Percentiles rank a stretch among this genome's conserved stretches.
Conservation (phyloP, 768 basidiomycete species). For the Leccinum barrowsii region DNA sequence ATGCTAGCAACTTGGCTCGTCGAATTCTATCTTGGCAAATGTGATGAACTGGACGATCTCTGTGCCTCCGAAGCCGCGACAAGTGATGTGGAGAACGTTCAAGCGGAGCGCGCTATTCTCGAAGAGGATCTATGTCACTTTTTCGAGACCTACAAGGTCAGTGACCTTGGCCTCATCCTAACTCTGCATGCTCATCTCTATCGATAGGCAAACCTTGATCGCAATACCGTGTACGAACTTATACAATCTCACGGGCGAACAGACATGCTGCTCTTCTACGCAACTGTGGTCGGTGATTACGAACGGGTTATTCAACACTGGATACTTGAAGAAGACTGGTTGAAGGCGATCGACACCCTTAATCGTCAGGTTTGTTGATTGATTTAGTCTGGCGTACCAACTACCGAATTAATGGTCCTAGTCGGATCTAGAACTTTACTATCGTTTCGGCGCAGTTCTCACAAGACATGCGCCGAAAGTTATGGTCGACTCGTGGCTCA, state of each 20-base stretch:
- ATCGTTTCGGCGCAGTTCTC: conserved; percentile 86
- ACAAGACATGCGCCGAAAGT: conserved; percentile 85
- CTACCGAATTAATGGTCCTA: conserved; percentile 30
- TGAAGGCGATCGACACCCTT: conserved; percentile 84
- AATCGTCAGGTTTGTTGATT: conserved; percentile 67
- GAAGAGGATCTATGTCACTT: conserved; percentile 94
- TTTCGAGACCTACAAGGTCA: conserved; percentile 89
- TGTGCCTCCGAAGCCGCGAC: conserved; percentile 82
- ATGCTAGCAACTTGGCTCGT: conserved; percentile 98
- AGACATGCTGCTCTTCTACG: conserved; percentile 90
- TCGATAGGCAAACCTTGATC: conserved; percentile 77
- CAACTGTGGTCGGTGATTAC: conserved; percentile 75
- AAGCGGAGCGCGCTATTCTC: conserved; percentile 72
- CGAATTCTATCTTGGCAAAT: conserved; percentile 95
- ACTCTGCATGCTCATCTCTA: neutral
- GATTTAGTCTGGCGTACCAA: neutral
- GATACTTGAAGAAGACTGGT: conserved; percentile 90
- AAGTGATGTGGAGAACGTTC: conserved; percentile 81
- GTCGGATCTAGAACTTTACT: conserved; percentile 87
- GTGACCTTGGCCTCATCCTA: conserved; percentile 5
- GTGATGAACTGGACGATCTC: conserved; percentile 92
- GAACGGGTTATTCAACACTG: conserved; percentile 88
- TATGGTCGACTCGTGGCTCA: conserved; percentile 90
- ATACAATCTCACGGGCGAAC: conserved; percentile 91
- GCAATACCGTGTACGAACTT: conserved; percentile 83